A percentile compares a stretch with the other conserved stretches of the same genome.
These are phyloP conservation scores for Mucor circinelloides DNA, from an alignment of 371 early-diverging fungal genomes.

Conservation along the genomic window DNA sequence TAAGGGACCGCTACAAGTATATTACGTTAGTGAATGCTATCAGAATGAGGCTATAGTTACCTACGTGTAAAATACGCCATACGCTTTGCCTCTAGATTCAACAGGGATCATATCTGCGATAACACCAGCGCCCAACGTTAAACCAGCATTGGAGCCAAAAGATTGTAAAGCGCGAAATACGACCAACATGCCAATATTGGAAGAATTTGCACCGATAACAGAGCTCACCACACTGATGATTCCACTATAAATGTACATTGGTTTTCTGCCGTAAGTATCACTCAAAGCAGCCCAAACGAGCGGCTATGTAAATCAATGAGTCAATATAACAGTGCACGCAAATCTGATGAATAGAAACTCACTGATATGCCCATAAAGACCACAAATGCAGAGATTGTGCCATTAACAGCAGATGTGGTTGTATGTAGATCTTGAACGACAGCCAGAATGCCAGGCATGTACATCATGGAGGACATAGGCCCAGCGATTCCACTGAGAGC, in stretches of 20 bases:
- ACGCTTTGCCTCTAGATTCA: constrained; percentile 32
- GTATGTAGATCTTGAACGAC: constrained; percentile 40
- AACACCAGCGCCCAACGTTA: constrained; percentile 52
- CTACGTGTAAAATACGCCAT: constrained; percentile 36
- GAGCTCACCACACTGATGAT: constrained; percentile 59
- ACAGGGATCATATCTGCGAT: constrained; percentile 41
- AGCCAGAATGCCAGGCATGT: constrained; percentile 47
- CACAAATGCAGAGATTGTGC: constrained; percentile 42
- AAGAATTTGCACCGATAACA: constrained; percentile 61
- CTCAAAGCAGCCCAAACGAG: constrained; percentile 69
- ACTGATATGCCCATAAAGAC: constrained; percentile 42
- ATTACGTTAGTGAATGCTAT: neutral
- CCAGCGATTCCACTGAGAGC: constrained; percentile 33
- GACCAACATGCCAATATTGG: constrained; percentile 53
- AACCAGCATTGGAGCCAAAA: constrained; percentile 64
- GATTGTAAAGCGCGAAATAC: constrained; percentile 69
- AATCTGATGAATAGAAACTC: neutral
- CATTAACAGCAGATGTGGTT: constrained; percentile 36
- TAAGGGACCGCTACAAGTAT: constrained; percentile 29
- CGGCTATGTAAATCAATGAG: constrained; percentile 26
- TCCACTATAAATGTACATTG: constrained; percentile 60
- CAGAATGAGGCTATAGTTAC: neutral
- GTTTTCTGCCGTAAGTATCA: constrained; percentile 61
- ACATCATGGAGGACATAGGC: constrained; percentile 42
- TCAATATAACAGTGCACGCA: no score